Evolutionary conservation across 108 stramenopile species (phyloP).

Genomic region (Nitzschia putrida): DNA sequence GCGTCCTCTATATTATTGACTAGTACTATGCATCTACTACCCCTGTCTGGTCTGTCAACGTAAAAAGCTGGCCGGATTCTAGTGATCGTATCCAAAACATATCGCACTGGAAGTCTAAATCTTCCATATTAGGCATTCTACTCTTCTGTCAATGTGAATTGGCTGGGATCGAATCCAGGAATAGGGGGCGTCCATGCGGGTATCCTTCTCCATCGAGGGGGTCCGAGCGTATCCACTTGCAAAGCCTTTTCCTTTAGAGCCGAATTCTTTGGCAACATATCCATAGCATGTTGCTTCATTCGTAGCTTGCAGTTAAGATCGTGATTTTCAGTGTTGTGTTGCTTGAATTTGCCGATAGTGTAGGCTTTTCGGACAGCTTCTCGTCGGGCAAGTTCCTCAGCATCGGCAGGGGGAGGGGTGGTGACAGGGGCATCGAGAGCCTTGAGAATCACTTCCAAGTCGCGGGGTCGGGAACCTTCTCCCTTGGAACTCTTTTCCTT

Average conservation of each 20-base stretch:
- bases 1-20: constrained; percentile 26
- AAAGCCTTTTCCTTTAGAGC: constrained; percentile 59
- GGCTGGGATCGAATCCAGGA: constrained; percentile 63
- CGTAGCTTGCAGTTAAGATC: constrained; percentile 76
- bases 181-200: constrained; percentile 77
- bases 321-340: constrained; percentile 76
- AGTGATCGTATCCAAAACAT: too few relatives aligned
- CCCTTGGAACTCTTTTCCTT: constrained; percentile 13
- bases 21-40: neutral
- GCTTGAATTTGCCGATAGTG: constrained; percentile 71
- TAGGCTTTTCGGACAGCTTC: constrained; percentile 68
- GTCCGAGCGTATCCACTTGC: constrained; percentile 45
- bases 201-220: constrained; percentile 61
- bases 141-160: constrained; percentile 50
- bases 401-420: constrained; percentile 32
- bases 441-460: constrained; percentile 38
- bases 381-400: constrained; percentile 68
- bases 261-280: constrained; percentile 71
- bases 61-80: too few relatives aligned
- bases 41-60: too few relatives aligned
- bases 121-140: constrained; percentile 5
- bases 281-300: constrained; percentile 73
- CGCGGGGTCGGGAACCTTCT: constrained; percentile 15
- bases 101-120: neutral
- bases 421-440: constrained; percentile 45